Evolutionary conservation across 2,329 filamentous ascomycete species (phyloP), one percentile per base, ranked within the genome.

Genomic region (Metarhizium humberi): DNA sequence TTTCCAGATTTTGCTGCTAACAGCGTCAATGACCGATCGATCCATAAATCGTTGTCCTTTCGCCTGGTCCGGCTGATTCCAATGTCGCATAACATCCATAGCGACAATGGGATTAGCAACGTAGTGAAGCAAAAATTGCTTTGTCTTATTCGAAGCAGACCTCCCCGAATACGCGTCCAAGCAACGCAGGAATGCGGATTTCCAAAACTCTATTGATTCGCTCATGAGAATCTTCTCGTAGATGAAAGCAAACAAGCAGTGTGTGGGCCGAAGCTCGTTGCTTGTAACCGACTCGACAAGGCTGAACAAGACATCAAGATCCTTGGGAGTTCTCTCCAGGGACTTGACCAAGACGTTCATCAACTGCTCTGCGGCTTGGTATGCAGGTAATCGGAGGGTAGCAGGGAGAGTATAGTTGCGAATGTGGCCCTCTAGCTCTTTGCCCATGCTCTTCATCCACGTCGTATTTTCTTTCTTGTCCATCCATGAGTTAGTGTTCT

Each of bases 81-180:
- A 94, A 56, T 88, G 86, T 29, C 87, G 84, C 82, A 94, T 92
- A 43, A 96, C 86, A 71, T 99, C 94, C 88, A 92, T 96, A 3
- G 92, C 92, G 55, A 99, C 82, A 43, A 97, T 95, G 0, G 94
- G 95, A 64, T 97, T 99, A 60, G 96, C 89, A 36, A 99, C 80
- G 68, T 96, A 86, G 67, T 90, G 90, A 66, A 99, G 85, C 40
- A 95, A 77, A 69, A 96, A 99, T 53, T 91, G 88, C 71, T 99
- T 99, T 48, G 90, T 89, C 74, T 88, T 92, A 70, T 96, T 94
- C 0, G 88, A 85, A 13, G 86, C 88, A 49, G 78, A 82, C 65
- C 87, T 90, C 51, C 85, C 82, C 6, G 88, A 86, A 68, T 96
- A 99, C 1, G 91, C 77, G 55, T 97, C 92, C 50, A 99, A 81